Evolutionary conservation across 2,329 filamentous ascomycete species (phyloP).

Genomic region (Aspergillus ruber): DNA sequence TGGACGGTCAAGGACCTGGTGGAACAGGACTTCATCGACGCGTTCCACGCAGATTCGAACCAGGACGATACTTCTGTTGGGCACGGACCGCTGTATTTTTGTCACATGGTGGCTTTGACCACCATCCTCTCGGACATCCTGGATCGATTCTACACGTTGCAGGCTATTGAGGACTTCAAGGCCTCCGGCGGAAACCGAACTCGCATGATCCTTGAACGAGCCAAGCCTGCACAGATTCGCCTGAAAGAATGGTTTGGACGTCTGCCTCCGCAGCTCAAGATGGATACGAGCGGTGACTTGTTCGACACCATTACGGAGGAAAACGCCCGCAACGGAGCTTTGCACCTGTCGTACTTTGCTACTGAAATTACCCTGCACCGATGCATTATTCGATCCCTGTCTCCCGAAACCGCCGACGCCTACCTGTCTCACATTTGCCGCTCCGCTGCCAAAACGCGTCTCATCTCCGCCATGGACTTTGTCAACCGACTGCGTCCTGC

Average conservation of each 20-base stretch:
- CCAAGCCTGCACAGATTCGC: slow-evolving; percentile 49
- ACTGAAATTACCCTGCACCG: slow-evolving; percentile 90
- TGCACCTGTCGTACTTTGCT: slow-evolving; percentile 88
- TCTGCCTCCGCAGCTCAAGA: slow-evolving; percentile 43
- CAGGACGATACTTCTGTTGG: slow-evolving; percentile 30
- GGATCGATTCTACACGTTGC: slow-evolving; percentile 47
- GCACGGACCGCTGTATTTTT: slow-evolving; percentile 43
- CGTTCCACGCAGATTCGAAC: slow-evolving; percentile 23
- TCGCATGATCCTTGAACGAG: slow-evolving; percentile 45
- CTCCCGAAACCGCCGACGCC: slow-evolving; percentile 54
- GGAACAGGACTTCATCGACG: slow-evolving; percentile 35
- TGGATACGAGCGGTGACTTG: slow-evolving; percentile 45
- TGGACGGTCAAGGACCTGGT: slow-evolving; percentile 62
- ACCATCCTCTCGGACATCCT: slow-evolving; percentile 48
- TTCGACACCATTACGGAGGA: slow-evolving; percentile 36
- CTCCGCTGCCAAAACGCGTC: slow-evolving; percentile 82
- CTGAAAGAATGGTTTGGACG: slow-evolving; percentile 49
- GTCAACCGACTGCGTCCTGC: slow-evolving; percentile 83
- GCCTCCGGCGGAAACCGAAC: slow-evolving; percentile 39
- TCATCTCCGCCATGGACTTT: slow-evolving; percentile 96
- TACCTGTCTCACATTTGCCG: slow-evolving; percentile 91
- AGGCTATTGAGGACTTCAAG: slow-evolving; percentile 41
- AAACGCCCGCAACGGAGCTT: slow-evolving; percentile 53
- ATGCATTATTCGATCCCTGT: slow-evolving; percentile 78
- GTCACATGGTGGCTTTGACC: slow-evolving; percentile 47